phyloP scores from a whole-genome alignment of 164 flowering plant genomes.

The Sedum album region DNA sequence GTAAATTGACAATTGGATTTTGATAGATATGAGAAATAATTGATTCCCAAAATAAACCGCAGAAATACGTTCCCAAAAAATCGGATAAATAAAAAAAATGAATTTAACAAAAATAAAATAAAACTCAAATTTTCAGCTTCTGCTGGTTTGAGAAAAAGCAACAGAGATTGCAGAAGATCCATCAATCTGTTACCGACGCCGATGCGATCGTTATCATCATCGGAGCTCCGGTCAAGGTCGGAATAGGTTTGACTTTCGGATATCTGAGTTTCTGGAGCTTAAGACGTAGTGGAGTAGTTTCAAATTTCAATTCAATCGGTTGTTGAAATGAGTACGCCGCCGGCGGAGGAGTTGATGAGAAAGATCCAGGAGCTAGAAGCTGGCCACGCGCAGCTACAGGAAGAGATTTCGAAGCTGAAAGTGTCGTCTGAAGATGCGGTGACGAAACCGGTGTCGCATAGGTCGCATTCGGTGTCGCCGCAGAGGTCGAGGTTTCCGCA shows the following conservation, averaged over 20 bases:
- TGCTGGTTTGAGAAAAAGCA: neutral
- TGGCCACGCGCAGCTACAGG: neutral
- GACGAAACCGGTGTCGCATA: neutral
- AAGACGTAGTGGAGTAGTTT: neutral
- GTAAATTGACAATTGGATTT: slow-evolving; percentile 1
- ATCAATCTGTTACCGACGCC: neutral
- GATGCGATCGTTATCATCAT: neutral
- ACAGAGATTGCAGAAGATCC: neutral
- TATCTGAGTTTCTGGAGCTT: too few relatives aligned
- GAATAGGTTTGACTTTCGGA: neutral
- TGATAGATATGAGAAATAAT: neutral
- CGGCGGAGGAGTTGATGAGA: neutral
- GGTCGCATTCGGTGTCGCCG: slow-evolving; percentile 72
- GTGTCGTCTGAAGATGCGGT: neutral
- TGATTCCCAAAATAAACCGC: neutral
- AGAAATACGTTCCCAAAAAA: neutral
- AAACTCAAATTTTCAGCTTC: neutral
- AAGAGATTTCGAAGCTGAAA: neutral
- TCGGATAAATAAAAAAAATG: neutral
- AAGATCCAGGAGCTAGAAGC: slow-evolving; percentile 1
- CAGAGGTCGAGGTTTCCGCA: slow-evolving; percentile 30
- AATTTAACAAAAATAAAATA: neutral
- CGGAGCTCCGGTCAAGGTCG: neutral
- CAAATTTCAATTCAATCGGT: neutral
- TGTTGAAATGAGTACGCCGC: slow-evolving; percentile 6